Conservation (phyloP, 2,329 filamentous ascomycete species). For the Hypoxylon rubiginosum region DNA sequence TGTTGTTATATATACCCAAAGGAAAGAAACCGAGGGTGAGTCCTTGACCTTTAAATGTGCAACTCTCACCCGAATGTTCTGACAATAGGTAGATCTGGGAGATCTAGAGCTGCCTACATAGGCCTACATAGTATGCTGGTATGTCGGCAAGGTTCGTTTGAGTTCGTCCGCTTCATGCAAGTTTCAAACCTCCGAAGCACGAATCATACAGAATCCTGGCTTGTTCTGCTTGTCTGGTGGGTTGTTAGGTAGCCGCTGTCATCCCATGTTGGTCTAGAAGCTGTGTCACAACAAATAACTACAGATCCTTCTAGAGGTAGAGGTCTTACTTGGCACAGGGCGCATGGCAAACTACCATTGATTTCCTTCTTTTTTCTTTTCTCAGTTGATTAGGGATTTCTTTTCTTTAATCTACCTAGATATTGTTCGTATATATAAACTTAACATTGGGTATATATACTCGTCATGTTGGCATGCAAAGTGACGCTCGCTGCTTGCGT, state of each 20-base stretch:
- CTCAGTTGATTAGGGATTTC: background rate
- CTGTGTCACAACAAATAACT: conserved; percentile 5
- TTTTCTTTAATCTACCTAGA: background rate
- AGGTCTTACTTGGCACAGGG: conserved; percentile 11
- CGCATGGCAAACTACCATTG: conserved; percentile 9
- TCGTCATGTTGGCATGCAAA: background rate
- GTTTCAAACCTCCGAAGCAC: conserved; percentile 21
- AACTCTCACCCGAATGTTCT: background rate
- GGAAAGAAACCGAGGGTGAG: background rate
- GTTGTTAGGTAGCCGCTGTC: conserved; percentile 22
- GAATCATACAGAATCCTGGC: conserved; percentile 2
- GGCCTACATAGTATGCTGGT: conserved; percentile 7
- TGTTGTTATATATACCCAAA: background rate
- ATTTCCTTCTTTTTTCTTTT: conserved; percentile 8
- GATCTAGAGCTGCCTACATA: conserved; percentile 2
- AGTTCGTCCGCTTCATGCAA: conserved; percentile 16
- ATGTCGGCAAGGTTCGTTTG: background rate
- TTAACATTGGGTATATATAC: background rate
- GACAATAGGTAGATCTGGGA: conserved; percentile 4
- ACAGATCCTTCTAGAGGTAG: background rate
- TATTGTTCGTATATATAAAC: background rate
- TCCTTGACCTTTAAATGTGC: background rate
- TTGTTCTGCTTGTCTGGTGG: background rate
- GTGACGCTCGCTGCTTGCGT: background rate
- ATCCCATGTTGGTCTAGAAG: conserved; percentile 25